A percentile compares a stretch with the other conserved stretches of the same genome.
Conservation (phyloP, 2,329 filamentous ascomycete species). For the Penicillium sp. region DNA sequence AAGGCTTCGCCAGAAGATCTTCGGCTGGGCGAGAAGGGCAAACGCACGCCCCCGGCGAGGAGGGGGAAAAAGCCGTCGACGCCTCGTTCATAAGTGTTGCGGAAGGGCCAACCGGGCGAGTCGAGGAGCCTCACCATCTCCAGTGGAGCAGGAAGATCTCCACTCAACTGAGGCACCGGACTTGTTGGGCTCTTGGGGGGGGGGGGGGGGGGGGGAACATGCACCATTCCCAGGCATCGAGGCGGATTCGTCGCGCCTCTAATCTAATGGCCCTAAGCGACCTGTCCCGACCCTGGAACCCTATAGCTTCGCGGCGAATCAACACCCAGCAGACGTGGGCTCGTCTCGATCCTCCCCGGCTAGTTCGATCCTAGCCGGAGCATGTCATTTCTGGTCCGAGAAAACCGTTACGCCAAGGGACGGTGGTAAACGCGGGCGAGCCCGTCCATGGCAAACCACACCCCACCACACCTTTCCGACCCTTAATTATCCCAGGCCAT, state of each 20-base stretch:
- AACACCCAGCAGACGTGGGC: constrained; percentile 5
- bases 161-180: constrained; percentile 23
- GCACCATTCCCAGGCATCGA: constrained; percentile 6
- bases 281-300: constrained; percentile 23
- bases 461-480: constrained; percentile 9
- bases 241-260: constrained; percentile 8
- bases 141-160: constrained; percentile 1
- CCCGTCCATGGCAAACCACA: constrained; percentile 32
- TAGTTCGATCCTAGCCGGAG: constrained; percentile 25
- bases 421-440: constrained; percentile 31
- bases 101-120: neutral
- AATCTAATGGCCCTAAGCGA: constrained; percentile 18
- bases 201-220: too few relatives aligned
- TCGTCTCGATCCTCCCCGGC: constrained; percentile 17
- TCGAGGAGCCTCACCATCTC: constrained; percentile 8
- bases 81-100: neutral
- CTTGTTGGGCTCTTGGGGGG: constrained; percentile 8
- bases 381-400: constrained; percentile 21
- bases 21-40: neutral
- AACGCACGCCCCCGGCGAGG: neutral
- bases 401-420: constrained; percentile 37
- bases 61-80: neutral
- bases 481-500: constrained; percentile 3
- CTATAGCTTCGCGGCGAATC: constrained; percentile 20
- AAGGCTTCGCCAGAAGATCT: neutral